Evolutionary conservation across 2,329 filamentous ascomycete genomes (phyloP).

Genomic region (Sporothrix luriei): DNA sequence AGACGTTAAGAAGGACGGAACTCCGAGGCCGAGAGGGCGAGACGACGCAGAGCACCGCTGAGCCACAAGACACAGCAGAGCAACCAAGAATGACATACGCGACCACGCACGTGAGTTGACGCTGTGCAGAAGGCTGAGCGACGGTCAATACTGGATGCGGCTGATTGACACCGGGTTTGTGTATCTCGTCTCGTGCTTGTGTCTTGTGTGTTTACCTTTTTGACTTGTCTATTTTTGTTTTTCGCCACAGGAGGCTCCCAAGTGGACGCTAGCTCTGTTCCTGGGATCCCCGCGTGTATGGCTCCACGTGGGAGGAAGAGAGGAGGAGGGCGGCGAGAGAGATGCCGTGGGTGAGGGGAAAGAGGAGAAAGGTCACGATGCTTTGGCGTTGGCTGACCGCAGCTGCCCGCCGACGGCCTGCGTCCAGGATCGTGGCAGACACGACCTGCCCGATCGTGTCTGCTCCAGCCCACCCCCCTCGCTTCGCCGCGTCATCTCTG

Average conservation of each 20-base stretch:
- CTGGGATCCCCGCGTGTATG: conserved; percentile 16
- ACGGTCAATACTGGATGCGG: conserved; percentile 16
- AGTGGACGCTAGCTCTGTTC: background rate
- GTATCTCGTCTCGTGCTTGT: background rate
- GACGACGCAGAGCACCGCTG: background rate
- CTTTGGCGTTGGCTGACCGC: background rate
- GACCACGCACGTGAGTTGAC: background rate
- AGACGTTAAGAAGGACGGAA: background rate
- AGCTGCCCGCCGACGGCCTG: background rate
- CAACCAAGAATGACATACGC: background rate
- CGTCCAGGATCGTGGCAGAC: conserved; percentile 2
- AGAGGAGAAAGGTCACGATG: conserved; percentile 20
- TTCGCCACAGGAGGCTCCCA: conserved; percentile 21
- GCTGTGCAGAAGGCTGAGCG: background rate
- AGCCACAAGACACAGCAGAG: background rate
- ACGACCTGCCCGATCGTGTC: background rate
- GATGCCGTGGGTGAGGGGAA: conserved; percentile 1
- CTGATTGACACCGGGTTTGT: background rate
- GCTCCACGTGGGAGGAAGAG: conserved; percentile 26
- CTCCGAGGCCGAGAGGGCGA: background rate
- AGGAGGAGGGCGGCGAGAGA: conserved; percentile 1
- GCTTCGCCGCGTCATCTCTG: conserved; percentile 3
- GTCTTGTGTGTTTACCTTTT: background rate
- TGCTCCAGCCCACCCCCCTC: conserved; percentile 3
- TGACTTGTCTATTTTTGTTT: background rate